A percentile compares a stretch with the other conserved stretches of the same genome.
Conservation (phyloP, 108 stramenopile genomes). For the Asterionellopsis glacialis region DNA sequence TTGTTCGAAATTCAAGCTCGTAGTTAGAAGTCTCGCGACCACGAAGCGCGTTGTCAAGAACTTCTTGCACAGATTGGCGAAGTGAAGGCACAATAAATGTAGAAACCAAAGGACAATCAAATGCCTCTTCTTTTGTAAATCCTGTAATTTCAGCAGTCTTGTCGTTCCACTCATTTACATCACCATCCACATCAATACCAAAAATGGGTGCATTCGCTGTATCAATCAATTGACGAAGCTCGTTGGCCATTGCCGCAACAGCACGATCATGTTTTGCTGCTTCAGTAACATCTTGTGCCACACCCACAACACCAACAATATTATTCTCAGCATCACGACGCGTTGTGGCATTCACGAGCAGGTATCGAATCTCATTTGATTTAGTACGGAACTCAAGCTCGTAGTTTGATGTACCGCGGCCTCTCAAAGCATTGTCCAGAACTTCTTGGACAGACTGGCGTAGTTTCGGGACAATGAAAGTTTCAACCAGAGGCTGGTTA, state of each 20-base stretch:
- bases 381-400: constrained; percentile 50
- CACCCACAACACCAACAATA: constrained; percentile 45
- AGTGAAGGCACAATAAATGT: constrained; percentile 42
- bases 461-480: constrained; percentile 24
- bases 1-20: constrained; percentile 49
- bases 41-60: constrained; percentile 48
- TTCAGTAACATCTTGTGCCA: constrained; percentile 62
- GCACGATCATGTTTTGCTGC: constrained; percentile 43
- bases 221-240: constrained; percentile 56
- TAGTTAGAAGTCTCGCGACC: constrained; percentile 72
- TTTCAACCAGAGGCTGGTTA: constrained; percentile 29
- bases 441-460: constrained; percentile 22
- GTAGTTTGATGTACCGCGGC: constrained; percentile 46
- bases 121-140: constrained; percentile 56
- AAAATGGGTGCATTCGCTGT: constrained; percentile 73
- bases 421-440: constrained; percentile 26
- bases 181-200: constrained; percentile 47
- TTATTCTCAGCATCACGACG: constrained; percentile 17
- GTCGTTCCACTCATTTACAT: constrained; percentile 65
- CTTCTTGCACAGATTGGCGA: constrained; percentile 35
- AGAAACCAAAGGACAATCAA: constrained; percentile 35
- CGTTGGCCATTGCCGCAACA: constrained; percentile 31
- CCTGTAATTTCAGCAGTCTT: constrained; percentile 66
- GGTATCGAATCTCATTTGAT: constrained; percentile 24
- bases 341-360: constrained; percentile 51